phyloP scores from a whole-genome alignment of 1,139 yeast genomes.

The Komagataea norvegica region DNA sequence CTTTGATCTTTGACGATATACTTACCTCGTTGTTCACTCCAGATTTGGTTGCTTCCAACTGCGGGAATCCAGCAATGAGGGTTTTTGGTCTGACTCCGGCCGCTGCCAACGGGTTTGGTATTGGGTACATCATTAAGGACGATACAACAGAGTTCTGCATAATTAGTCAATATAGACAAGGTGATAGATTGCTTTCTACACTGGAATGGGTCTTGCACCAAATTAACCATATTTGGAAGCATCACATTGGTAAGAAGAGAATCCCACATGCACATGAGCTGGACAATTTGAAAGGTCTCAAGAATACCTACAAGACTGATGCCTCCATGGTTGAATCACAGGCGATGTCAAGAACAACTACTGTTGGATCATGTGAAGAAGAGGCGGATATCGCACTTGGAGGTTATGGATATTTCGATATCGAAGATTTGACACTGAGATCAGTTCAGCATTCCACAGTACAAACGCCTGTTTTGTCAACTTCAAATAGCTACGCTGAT shows the following conservation, averaged over 20 bases:
- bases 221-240: constrained; percentile 41
- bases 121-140: constrained; percentile 68
- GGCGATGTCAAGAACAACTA: constrained; percentile 22
- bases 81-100: constrained; percentile 78
- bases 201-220: constrained; percentile 56
- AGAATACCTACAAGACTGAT: constrained; percentile 13
- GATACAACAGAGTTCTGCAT: constrained; percentile 59
- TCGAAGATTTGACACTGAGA: constrained; percentile 45
- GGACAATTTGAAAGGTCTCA: constrained; percentile 19
- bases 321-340: constrained; percentile 23
- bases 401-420: constrained; percentile 74
- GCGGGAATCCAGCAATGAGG: constrained; percentile 74
- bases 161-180: constrained; percentile 71
- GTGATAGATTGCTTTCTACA: constrained; percentile 61
- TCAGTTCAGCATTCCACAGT: constrained; percentile 28
- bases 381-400: constrained; percentile 40
- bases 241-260: constrained; percentile 31
- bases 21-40: constrained; percentile 44
- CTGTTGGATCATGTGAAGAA: constrained; percentile 22
- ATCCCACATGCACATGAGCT: constrained; percentile 32
- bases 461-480: constrained; percentile 20
- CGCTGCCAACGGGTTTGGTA: constrained; percentile 67
- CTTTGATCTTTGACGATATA: constrained; percentile 26
- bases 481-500: constrained; percentile 16
- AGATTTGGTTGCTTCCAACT: constrained; percentile 49